Base-by-base conservation (phyloP, 2,329 filamentous ascomycete species). In the Aspergillus calidoustus region DNA sequence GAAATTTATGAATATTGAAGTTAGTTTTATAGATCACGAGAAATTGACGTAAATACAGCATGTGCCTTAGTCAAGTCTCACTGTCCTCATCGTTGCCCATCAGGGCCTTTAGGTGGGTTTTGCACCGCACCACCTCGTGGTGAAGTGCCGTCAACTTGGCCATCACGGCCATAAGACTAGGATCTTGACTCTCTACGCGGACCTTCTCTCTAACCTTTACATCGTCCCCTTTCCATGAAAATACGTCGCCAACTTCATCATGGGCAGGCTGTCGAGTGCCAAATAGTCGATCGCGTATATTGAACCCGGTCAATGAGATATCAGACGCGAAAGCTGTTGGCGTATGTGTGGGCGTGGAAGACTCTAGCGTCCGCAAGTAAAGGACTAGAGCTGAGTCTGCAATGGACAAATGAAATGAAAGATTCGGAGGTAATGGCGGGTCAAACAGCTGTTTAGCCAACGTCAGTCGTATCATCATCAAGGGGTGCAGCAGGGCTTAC, bases 141-240 rank as follows among this genome's bases (percentile, higher is more conserved):
- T 90, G 89, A 60, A 97, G 79, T 4, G 91, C 92, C 31, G 85
- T 87, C 68, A 97, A 81, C 78, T 97, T 97, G 5, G 92, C 90
- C 75, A 91, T 89, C 38, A 95, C 83, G 41, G 91, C 90, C 74
- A 97, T 88, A 66, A 97, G 75, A 69, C 88, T 93, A 1, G 94
- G 94, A 75, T 98, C 93, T 59, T 93, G 91, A 70, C 88, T 94
- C 76, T 97, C 93, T 2, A 97, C 89, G 46, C 91, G 85, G 4
- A 97, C 86, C 80, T 97, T 97, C 75, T 97, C 94, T 68, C 89
- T 88, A 50, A 98, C 94, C 66, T 87, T 89, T 3, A 97, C 93
- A 64, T 95, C 88, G 59, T 87, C 84, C 4, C 86, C 85, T 15
- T 80, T 81, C 77, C 85, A 97, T 4, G 80, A 82, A 75, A 96